Base-by-base conservation (phyloP, 176 grass and related monocot genomes). In the Guadua angustifolia region DNA sequence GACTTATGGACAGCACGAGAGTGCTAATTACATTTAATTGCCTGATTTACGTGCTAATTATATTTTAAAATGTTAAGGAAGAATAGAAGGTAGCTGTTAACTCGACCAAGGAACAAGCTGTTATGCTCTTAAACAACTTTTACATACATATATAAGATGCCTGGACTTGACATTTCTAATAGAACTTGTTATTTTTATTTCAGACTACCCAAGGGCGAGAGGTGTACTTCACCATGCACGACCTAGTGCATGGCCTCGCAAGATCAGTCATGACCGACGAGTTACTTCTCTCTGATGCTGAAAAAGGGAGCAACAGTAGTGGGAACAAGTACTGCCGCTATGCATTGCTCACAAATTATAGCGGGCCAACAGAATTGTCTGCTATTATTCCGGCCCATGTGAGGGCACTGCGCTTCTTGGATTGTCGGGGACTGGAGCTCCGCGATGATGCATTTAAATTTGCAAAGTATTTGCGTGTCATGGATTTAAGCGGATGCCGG, bases 211-310 rank as follows among this genome's bases (percentile, higher is more conserved):
- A 51, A 5, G 4, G 1, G 15, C 49, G 5, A 5, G 49, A 4
- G 24, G 9, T 35, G 18, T 29, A 29, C 29, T 45, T 55, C 25
- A 62, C 29, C 21, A 69, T 88, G 59, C 86, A 88, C 1, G 58
- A 88, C n/a, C 49, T 82, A 35, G 86, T 69, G 16, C 69, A 82
- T 70, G 79, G 77, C 11, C 50, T 88, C 0, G 69, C 71, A 74
- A 32, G 25, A 46, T 88, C 39, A 11, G 24, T 82, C 55, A 64
- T 53, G 52, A 50, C 5, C 19, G n/a, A 83, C 50, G 71, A 82
- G 6, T 62, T 53, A 6, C 36, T 40, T 17, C 33, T 80, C 51
- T 22, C 35, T 2, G 24, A 81, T 73, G 67, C 40, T 61, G 14
- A 56, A 7, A 81, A 11, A 57, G 24, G 1, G 9, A 52, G 22